Evolutionary conservation across 2,329 filamentous ascomycete species (phyloP).

Genomic region (Penicillium brasilianum): DNA sequence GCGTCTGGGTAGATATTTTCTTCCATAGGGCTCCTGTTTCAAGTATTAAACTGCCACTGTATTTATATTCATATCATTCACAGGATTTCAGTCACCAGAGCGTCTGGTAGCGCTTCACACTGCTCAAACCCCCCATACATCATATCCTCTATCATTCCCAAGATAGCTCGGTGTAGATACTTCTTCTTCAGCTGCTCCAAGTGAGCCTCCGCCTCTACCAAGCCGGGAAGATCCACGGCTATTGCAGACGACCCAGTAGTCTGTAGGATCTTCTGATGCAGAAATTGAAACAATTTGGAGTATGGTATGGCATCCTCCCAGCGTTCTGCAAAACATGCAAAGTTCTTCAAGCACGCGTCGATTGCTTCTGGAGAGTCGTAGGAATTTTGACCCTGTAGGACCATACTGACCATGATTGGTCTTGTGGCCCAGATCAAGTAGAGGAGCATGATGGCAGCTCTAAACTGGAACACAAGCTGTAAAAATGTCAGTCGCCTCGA

Average conservation of each 20-base stretch:
- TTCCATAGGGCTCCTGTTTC: neutral
- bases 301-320: slow-evolving; percentile 34
- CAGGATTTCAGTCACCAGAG: slow-evolving; percentile 15
- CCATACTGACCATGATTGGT: slow-evolving; percentile 12
- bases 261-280: slow-evolving; percentile 23
- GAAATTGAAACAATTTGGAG: slow-evolving; percentile 27
- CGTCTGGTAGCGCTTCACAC: slow-evolving; percentile 12
- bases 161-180: slow-evolving; percentile 32
- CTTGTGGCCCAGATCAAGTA: slow-evolving; percentile 33
- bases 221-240: neutral
- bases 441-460: slow-evolving; percentile 34
- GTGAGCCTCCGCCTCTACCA: slow-evolving; percentile 24
- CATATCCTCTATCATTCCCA: slow-evolving; percentile 38
- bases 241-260: neutral
- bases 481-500: neutral
- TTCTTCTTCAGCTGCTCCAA: slow-evolving; percentile 31
- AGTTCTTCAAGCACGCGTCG: slow-evolving; percentile 26
- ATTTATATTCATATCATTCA: slow-evolving; percentile 7
- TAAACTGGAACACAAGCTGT: slow-evolving; percentile 37
- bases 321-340: slow-evolving; percentile 30
- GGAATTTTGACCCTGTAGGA: slow-evolving; percentile 7
- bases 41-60: neutral
- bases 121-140: slow-evolving; percentile 22
- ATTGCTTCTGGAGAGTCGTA: slow-evolving; percentile 29
- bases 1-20: too few relatives aligned